Evolutionary conservation across 257 asterid species (phyloP).

Genomic region (Misopates orontium): DNA sequence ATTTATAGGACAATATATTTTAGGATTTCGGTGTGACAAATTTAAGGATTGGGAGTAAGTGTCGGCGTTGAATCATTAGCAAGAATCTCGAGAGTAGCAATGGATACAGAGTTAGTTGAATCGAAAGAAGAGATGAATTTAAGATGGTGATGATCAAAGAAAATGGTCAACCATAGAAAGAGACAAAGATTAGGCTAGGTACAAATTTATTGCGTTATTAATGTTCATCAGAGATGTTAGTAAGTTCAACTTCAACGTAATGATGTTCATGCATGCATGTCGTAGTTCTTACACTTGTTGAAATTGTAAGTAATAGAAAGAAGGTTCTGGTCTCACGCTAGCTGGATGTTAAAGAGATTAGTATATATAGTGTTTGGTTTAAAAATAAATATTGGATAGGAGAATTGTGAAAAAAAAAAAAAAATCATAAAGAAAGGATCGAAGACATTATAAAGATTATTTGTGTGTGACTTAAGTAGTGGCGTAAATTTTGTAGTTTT

Average conservation of each 20-base stretch:
- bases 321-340: no score
- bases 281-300: conserved; percentile 39
- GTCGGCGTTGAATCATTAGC: conserved; percentile 21
- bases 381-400: no score
- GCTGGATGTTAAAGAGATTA: no score
- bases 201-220: conserved; percentile 10
- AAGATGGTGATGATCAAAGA: not conserved
- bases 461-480: no score
- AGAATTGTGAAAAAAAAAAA: no score
- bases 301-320: not conserved
- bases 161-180: conserved; percentile 33
- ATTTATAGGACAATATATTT: conserved; percentile 39
- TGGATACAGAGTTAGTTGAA: conserved; percentile 40
- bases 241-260: conserved; percentile 23
- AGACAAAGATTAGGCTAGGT: not conserved
- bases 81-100: conserved; percentile 37
- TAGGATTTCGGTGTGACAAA: conserved; percentile 1
- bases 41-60: conserved; percentile 2
- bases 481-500: no score
- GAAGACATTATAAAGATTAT: no score
- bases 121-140: conserved; percentile 33
- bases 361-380: no score
- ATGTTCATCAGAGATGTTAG: conserved; percentile 8
- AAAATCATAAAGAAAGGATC: no score
- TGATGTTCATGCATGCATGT: conserved; percentile 35